Base-by-base conservation (phyloP, 2,329 filamentous ascomycete genomes). In the Ascochyta pisi region DNA sequence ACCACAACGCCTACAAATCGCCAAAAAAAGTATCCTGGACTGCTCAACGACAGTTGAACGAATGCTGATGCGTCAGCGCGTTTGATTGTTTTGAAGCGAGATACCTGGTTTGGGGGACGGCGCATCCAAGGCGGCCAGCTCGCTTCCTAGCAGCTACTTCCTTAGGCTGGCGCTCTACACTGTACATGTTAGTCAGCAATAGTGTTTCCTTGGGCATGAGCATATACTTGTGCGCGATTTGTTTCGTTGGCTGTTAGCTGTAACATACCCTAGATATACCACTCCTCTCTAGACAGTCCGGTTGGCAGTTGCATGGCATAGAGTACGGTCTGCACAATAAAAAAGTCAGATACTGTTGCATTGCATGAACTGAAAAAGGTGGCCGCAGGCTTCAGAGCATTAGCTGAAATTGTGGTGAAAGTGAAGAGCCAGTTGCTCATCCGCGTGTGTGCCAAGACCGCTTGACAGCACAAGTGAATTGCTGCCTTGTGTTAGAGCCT, bases 201-300 rank as follows among this genome's bases (percentile, higher is more conserved):
- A 60, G 62, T 64, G 52, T 62, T 60, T 56, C 57, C 49, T 35
- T 38, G 52, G 47, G 46, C 40, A 45, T 62, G 59, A 57, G 56
- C 52, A 54, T 60, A 54, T 60, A 22, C 27, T 57, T 61, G 52
- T 54, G 56, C 53, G 61, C 29, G 40, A 35, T n/a, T 45, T 56
- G 44, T 31, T 13, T 50, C 50, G 40, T 40, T 22, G 27, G 54
- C 50, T 45, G 47, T 52, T 57, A 46, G 50, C 60, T 71, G 67
- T 73, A 69, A 61, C 69, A 70, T 71, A 71, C 69, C 68, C 69
- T 66, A 62, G 70, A 64, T 71, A 69, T 70, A 69, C 69, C 68
- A 69, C 67, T 73, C 70, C 69, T 70, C 68, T 72, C 70, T 71
- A 71, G 68, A 71, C 38, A 48, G 48, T 41, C 12, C 35, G 42